Conservation (phyloP, 495 filamentous ascomycete genomes). For the Tuber indicum region DNA sequence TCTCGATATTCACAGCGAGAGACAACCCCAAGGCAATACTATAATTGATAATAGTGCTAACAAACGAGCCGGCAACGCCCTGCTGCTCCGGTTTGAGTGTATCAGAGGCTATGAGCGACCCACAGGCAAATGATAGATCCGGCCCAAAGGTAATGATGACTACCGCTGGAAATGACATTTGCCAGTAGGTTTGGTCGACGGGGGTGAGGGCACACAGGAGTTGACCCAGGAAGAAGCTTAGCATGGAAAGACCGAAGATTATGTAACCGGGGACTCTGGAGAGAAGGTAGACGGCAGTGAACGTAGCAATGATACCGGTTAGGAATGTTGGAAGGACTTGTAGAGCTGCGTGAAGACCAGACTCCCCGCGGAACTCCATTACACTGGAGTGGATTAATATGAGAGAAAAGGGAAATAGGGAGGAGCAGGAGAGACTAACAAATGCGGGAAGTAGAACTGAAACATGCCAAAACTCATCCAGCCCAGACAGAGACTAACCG, state of each 20-base stretch:
- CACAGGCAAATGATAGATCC: slow-evolving; percentile 58
- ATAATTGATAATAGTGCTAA: slow-evolving; percentile 62
- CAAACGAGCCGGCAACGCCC: slow-evolving; percentile 58
- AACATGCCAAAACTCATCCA: slow-evolving; percentile 60
- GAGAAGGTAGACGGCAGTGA: slow-evolving; percentile 52
- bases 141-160: slow-evolving; percentile 58
- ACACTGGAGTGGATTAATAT: slow-evolving; percentile 33
- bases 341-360: slow-evolving; percentile 49
- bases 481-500: slow-evolving; percentile 50
- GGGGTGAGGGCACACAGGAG: slow-evolving; percentile 48
- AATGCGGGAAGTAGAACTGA: slow-evolving; percentile 54
- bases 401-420: not conserved
- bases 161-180: slow-evolving; percentile 52
- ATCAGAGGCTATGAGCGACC: slow-evolving; percentile 55
- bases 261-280: slow-evolving; percentile 51
- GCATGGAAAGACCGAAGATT: slow-evolving; percentile 50
- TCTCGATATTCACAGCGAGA: slow-evolving; percentile 59
- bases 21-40: slow-evolving; percentile 61
- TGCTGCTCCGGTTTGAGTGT: slow-evolving; percentile 55
- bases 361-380: slow-evolving; percentile 46
- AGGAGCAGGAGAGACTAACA: slow-evolving; percentile 30
- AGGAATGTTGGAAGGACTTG: slow-evolving; percentile 47
- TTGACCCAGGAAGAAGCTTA: slow-evolving; percentile 37
- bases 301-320: slow-evolving; percentile 50
- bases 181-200: slow-evolving; percentile 54